Conservation (phyloP, 179 eudicot genomes). For the Nepenthes alata region DNA sequence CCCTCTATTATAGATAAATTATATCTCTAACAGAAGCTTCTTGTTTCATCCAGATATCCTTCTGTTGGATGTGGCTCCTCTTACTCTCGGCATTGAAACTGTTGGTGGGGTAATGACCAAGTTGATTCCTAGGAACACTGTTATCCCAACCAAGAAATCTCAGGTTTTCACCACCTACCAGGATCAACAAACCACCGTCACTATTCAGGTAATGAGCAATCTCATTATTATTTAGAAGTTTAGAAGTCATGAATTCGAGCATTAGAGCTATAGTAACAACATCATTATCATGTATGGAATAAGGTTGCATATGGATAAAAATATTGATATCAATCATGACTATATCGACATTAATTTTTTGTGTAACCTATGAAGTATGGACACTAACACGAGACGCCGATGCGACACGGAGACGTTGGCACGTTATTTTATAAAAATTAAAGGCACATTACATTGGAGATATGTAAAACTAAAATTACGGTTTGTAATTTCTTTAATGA, state of each 20-base stretch:
- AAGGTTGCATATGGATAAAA: background rate
- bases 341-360: too few relatives aligned
- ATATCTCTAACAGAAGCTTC: background rate
- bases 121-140: slow-evolving; percentile 36
- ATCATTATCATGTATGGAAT: background rate
- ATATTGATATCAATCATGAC: too few relatives aligned
- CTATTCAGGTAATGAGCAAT: slow-evolving; percentile 24
- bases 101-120: slow-evolving; percentile 38
- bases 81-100: slow-evolving; percentile 33
- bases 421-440: too few relatives aligned
- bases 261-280: background rate
- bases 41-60: slow-evolving; percentile 20
- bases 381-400: too few relatives aligned
- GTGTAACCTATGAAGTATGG: too few relatives aligned
- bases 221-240: background rate
- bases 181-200: slow-evolving; percentile 37
- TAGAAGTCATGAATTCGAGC: background rate
- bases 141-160: slow-evolving; percentile 37
- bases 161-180: slow-evolving; percentile 36
- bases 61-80: slow-evolving; percentile 37
- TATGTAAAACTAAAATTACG: too few relatives aligned
- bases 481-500: too few relatives aligned
- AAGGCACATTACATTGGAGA: too few relatives aligned
- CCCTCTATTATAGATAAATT: too few relatives aligned
- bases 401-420: too few relatives aligned